Evolutionary conservation across 495 filamentous ascomycete species (phyloP), one percentile per base, ranked within the genome.

Genomic region (Pyrenula massariospora): DNA sequence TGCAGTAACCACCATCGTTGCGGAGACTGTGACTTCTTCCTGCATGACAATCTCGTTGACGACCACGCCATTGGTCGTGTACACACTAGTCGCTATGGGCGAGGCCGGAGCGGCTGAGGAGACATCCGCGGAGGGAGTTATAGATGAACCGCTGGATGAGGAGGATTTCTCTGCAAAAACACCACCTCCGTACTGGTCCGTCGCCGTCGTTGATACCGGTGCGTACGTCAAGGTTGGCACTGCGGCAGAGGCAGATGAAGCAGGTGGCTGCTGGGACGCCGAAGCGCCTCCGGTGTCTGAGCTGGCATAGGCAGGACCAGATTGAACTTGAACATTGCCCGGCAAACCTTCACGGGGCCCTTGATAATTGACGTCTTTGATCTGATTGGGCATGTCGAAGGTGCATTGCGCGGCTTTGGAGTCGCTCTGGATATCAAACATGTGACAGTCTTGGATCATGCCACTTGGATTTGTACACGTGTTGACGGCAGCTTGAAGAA

Each of bases 391-490:
- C 3, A 79, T 10, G n/a, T 76, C 65, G 57, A 82, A 76, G 10
- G 57, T 65, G 58, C 75, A 79, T 12, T 74, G 56, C 0, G 60
- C 59, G 51, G 68, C 64, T 11, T 73, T 65, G 3, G 48, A 54
- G 20, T 81, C 70, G 22, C 57, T 57, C 58, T 84, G 76, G 52
- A 85, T 63, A 54, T 71, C 65, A 66, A 88, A 88, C n/a, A 85
- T 58, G 0, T 68, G 63, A 66, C 84, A 88, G 55, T 79, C 81
- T 12, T 63, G 50, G 23, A 85, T 71, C 22, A 69, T 25, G 12
- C 84, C 84, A 3, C 74, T 73, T 8, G 60, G 66, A 65, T 76
- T 77, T 12, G 76, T 79, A 69, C 78, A 80, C 25, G 65, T 62
- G 12, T 76, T 57, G n/a, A 74, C 63, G 23, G 74, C 74, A 31